Evolutionary conservation across 331 rosid species (phyloP).

Genomic region (Acacia pycnantha): DNA sequence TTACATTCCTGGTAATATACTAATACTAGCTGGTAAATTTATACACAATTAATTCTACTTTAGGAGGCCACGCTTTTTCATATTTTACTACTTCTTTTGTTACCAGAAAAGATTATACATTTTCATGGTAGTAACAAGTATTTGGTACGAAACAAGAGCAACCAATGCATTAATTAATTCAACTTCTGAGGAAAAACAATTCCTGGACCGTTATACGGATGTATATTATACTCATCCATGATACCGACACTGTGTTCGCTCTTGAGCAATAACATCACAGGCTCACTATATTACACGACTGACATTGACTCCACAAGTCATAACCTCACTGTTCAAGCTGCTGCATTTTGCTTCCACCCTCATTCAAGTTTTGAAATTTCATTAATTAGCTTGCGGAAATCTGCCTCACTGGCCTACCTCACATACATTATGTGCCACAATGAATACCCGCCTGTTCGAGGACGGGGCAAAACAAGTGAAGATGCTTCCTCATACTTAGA

Average conservation of each 20-base stretch:
- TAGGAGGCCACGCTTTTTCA: neutral
- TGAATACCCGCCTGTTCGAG: slow-evolving; percentile 3
- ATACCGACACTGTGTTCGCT: too few species aligned
- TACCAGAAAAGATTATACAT: too few species aligned
- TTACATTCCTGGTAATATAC: neutral
- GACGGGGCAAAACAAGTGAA: neutral
- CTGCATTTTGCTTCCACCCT: slow-evolving; percentile 30
- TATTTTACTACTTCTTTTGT: too few species aligned
- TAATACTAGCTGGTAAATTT: neutral
- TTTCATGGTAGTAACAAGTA: too few species aligned
- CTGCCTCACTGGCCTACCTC: too few species aligned
- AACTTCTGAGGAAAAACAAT: too few species aligned
- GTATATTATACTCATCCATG: too few species aligned
- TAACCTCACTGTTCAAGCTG: too few species aligned
- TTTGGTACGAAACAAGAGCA: neutral
- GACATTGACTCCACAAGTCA: too few species aligned
- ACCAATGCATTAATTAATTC: neutral
- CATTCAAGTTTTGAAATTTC: slow-evolving; percentile 42
- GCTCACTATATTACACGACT: too few species aligned
- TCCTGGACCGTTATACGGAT: too few species aligned
- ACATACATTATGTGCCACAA: neutral
- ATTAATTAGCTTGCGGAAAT: slow-evolving; percentile 41
- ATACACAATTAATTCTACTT: neutral
- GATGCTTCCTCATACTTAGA: neutral
- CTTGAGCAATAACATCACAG: too few species aligned